Evolutionary conservation across 352 stramenopile genomes (phyloP).

Genomic region (Plasmopara halstedii): DNA sequence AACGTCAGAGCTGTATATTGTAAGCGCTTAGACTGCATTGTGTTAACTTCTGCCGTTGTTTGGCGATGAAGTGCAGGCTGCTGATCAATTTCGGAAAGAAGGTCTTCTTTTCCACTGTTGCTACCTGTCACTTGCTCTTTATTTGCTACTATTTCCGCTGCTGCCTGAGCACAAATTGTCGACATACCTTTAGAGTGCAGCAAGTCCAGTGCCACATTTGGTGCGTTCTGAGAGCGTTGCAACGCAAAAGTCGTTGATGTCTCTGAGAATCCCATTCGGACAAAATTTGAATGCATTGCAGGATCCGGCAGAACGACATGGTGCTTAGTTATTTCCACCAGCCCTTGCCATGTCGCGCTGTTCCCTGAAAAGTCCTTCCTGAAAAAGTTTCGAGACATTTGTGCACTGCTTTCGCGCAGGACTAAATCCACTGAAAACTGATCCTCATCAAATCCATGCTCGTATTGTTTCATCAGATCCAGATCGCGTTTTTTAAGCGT

Average conservation of each 20-base stretch:
- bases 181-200: slow-evolving; percentile 59
- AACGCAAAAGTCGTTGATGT: slow-evolving; percentile 70
- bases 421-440: slow-evolving; percentile 76
- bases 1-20: slow-evolving; percentile 30
- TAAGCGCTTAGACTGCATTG: slow-evolving; percentile 56
- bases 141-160: slow-evolving; percentile 8
- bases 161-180: slow-evolving; percentile 38
- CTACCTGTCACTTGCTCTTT: slow-evolving; percentile 12
- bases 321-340: slow-evolving; percentile 78
- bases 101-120: slow-evolving; percentile 12
- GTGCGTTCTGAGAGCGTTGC: slow-evolving; percentile 67
- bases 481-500: slow-evolving; percentile 66
- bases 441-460: slow-evolving; percentile 75
- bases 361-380: slow-evolving; percentile 63
- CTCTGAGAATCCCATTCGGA: slow-evolving; percentile 70
- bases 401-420: slow-evolving; percentile 48
- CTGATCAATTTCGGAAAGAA: slow-evolving; percentile 8
- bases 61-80: slow-evolving; percentile 29
- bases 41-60: slow-evolving; percentile 64
- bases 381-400: slow-evolving; percentile 28
- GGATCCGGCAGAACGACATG: slow-evolving; percentile 69
- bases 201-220: slow-evolving; percentile 66
- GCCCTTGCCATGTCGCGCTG: slow-evolving; percentile 51
- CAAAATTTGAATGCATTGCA: slow-evolving; percentile 75
- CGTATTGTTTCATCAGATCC: slow-evolving; percentile 83